A percentile compares a stretch with the other conserved stretches of the same genome.
Evolutionary conservation across 2,329 filamentous ascomycete genomes (phyloP).

Genomic region (Hymenoscyphus scutula): DNA sequence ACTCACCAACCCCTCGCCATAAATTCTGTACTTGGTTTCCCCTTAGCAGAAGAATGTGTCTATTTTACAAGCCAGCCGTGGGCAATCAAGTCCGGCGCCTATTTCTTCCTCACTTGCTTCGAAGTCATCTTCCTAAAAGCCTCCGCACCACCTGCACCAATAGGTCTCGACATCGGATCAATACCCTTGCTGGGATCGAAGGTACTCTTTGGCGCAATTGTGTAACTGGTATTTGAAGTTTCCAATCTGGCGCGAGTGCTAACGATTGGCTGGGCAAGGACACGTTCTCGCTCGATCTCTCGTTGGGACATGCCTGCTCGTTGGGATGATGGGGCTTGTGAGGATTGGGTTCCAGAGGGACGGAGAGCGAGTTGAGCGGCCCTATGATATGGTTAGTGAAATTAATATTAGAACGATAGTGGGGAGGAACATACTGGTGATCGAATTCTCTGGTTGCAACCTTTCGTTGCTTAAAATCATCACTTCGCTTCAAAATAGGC

Average conservation of each 20-base stretch:
- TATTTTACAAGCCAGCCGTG: not conserved
- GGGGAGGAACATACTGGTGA: constrained; percentile 50
- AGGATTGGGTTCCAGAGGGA: constrained; percentile 32
- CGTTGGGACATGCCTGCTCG: constrained; percentile 29
- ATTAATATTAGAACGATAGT: not conserved
- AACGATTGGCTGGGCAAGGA: constrained; percentile 54
- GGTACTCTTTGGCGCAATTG: constrained; percentile 49
- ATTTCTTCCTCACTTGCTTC: constrained; percentile 54
- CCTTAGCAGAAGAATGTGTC: not conserved
- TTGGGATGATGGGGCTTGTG: constrained; percentile 31
- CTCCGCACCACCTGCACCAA: constrained; percentile 61
- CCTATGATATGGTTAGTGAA: constrained; percentile 26
- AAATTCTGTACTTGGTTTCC: not conserved
- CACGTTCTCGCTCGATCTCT: constrained; percentile 52
- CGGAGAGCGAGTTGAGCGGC: constrained; percentile 37
- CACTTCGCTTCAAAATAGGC: constrained; percentile 87
- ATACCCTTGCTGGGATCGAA: constrained; percentile 52
- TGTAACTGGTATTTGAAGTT: constrained; percentile 36
- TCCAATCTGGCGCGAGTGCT: constrained; percentile 54
- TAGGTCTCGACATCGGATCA: constrained; percentile 52
- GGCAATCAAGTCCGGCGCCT: not conserved
- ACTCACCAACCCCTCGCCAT: not conserved
- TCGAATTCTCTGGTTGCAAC: constrained; percentile 63
- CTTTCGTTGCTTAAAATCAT: constrained; percentile 87
- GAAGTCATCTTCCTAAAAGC: constrained; percentile 66